Evolutionary conservation across 2,329 filamentous ascomycete genomes (phyloP), one percentile per base, ranked within the genome.

Genomic region (Hypoxylon sp.): DNA sequence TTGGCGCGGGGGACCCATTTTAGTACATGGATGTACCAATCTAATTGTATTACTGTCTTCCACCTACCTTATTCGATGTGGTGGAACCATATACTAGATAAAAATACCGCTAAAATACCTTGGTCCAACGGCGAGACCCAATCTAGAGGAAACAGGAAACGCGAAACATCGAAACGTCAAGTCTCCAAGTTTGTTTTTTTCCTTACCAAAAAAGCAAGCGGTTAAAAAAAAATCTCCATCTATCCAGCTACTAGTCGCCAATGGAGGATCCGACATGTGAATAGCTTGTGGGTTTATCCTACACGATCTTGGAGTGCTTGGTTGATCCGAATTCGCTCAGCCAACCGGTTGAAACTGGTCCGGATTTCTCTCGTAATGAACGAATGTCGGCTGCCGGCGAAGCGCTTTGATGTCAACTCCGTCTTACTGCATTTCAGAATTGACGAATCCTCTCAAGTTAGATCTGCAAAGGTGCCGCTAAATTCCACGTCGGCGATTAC

Each of bases 151-250:
- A 66, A 65, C 62, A 41, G 21, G 53, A 68, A 66, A 65, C 62
- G 30, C 52, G 55, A 64, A 67, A 68, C 68, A 62, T 57, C 30
- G 56, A 70, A 70, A 68, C 62, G 28, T 48, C 45, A 38, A 61
- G 43, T 25, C 38, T n/a, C 38, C 17, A 43, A 19, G 17, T 43
- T 43, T 21, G 45, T 23, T 45, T 60, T 60, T 30, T 50, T 45
- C 25, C 28, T 50, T 45, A 51, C 21, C 13, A 53, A 58, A 53
- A 25, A 58, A 62, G 60, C 19, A 63, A 52, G 64, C 64, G 59
- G 59, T 48, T 65, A 65, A 53, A 51, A 52, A 46, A 25, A 46
- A 21, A 17, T 21, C 32, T 34, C 38, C 6, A 11, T 25, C 17
- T 9, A n/a, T 21, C 17, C 19, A 19, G 51, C n/a, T 51, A 30